Base-by-base conservation (phyloP, 768 basidiomycete species). In the Suillus clintonianus region DNA sequence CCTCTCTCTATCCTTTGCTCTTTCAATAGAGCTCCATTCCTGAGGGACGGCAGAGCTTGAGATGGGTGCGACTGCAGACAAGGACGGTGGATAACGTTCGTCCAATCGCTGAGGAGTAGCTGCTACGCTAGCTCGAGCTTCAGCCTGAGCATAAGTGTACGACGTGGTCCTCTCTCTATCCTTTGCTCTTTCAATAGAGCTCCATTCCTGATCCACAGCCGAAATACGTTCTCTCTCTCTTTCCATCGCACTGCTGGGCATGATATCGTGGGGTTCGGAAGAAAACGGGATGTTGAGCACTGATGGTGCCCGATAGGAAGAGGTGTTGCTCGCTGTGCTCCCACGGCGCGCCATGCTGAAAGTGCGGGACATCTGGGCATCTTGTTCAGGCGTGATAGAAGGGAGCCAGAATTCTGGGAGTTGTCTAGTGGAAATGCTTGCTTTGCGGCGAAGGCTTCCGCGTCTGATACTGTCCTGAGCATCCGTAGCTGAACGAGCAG, bases 371-470 rank as follows among this genome's bases (percentile, higher is more conserved):
- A 76, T 70, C 14, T 78, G 69, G 0, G 73, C 72, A 42, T 83
- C 84, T 59, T 85, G 81, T 62, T 82, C 79, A 1, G 80, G 77
- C 1, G 82, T 77, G 22, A 81, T 77, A 0, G 79, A 70, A 3
- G 85, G 84, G 42, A 78, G 82, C 85, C 85, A 86, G 36, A 85
- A 71, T 62, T 84, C 82, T 15, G 80, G 83, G 1, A 74, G 71
- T 70, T 62, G 80, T 69, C 62, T 76, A 68, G 57, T 72, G 71
- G 14, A 77, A 69, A 68, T 73, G 63, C 77, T 75, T 14, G 77
- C 75, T 53, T 81, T 72, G 39, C 74, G 72, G 19, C 69, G 71
- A 34, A 77, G 71, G 58, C 73, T 69, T 47, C 68, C 71, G 34
- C 55, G 67, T 64, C 72, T 71, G n/a, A 64, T 61, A 36, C 58